Base-by-base conservation (phyloP, 2,329 filamentous ascomycete species). In the Phialemoniopsis sp. region DNA sequence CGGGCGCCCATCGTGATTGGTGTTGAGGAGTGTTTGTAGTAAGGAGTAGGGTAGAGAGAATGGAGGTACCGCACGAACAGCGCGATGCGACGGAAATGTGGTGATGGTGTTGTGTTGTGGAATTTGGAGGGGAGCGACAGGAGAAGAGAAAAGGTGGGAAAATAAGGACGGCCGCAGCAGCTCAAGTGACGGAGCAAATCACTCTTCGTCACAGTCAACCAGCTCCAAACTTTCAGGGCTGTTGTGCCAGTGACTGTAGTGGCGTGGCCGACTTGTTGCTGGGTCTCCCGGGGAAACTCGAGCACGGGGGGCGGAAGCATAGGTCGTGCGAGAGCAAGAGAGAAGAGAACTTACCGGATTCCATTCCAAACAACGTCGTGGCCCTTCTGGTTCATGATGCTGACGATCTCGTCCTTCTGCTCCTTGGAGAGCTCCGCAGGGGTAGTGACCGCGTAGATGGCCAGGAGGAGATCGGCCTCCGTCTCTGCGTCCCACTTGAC, bases 351-450 rank as follows among this genome's bases (percentile, higher is more conserved):
- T 34, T 62, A 62, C 61, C 61, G 53, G 6, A 64, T 59, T 15
- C 46, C 58, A 32, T 64, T 64, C 61, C 60, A 64, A 19, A 41
- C 45, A n/a, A 54, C 46, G 12, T 54, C 44, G 31, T 53, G 47
- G 10, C 55, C 54, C 2, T 46, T 49, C 0, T 13, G n/a, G 0
- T 42, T 29, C 52, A 58, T 54, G 36, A 50, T 37, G 2, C 14
- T 9, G 10, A 50, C 48, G 10, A 57, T 45, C 8, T 42, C 36
- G 1, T 40, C 46, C 39, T 59, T 56, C 31, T 59, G 49, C 13
- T 49, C 51, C 10, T 40, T 39, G 6, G 39, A 43, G 12, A 57
- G 33, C 14, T 41, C 33, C 2, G 41, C 31, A 2, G 52, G 41
- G 1, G 40, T 39, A 3, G 39, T 32, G 2, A 54, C 46, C 1